phyloP scores from a whole-genome alignment of 257 asterid genomes.

The Catharanthus roseus region DNA sequence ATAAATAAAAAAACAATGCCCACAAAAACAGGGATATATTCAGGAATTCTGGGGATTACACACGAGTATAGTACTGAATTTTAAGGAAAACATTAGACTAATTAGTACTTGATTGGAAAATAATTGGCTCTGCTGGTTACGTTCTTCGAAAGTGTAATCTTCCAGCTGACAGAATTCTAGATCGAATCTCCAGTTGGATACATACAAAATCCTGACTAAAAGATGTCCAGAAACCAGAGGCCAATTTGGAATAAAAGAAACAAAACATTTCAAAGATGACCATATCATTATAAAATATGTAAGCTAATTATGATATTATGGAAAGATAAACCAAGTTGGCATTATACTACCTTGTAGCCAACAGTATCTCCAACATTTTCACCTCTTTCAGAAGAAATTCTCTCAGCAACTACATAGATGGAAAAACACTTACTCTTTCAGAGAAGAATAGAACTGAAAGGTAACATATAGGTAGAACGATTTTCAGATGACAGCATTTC shows the following conservation, averaged over 20 bases:
- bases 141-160: neutral
- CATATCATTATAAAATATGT: neutral
- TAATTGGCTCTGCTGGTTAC: neutral
- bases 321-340: neutral
- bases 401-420: conserved; percentile 76
- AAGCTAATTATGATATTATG: neutral
- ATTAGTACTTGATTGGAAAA: too few relatives aligned
- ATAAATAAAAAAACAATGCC: neutral
- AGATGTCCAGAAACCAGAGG: neutral
- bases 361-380: conserved; percentile 80
- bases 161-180: neutral
- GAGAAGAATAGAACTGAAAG: neutral
- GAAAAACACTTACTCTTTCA: conserved; percentile 13
- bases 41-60: neutral
- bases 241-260: neutral
- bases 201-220: neutral
- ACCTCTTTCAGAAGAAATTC: conserved; percentile 94
- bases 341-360: conserved; percentile 78
- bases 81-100: too few relatives aligned
- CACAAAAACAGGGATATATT: neutral
- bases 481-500: conserved; percentile 5
- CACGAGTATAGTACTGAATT: too few relatives aligned
- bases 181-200: neutral
- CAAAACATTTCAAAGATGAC: neutral
- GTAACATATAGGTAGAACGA: neutral